Evolutionary conservation across 345 rosid genomes (phyloP).

Genomic region (Murraya koenigii): DNA sequence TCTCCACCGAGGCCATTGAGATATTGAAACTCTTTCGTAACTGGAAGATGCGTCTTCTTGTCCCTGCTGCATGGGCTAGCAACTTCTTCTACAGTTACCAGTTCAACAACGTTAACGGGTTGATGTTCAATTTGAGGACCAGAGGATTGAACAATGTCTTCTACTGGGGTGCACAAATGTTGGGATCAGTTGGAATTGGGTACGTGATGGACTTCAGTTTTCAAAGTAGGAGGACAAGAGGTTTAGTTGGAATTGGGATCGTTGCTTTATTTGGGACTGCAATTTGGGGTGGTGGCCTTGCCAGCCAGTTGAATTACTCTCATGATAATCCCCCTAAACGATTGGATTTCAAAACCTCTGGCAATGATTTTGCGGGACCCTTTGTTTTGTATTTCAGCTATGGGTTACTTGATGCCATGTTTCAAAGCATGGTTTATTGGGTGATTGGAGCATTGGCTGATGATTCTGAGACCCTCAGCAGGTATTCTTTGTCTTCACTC

Average conservation of each 20-base stretch:
- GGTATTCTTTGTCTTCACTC: slow-evolving; percentile 22
- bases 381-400: slow-evolving; percentile 51
- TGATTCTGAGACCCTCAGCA: slow-evolving; percentile 71
- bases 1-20: slow-evolving; percentile 39
- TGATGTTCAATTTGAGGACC: slow-evolving; percentile 52
- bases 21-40: slow-evolving; percentile 47
- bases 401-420: slow-evolving; percentile 68
- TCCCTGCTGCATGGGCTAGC: slow-evolving; percentile 67
- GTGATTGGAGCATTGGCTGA: slow-evolving; percentile 60
- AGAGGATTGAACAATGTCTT: slow-evolving; percentile 69
- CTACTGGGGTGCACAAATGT: slow-evolving; percentile 72
- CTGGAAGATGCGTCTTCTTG: slow-evolving; percentile 55
- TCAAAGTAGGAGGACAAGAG: slow-evolving; percentile 48
- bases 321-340: slow-evolving; percentile 15
- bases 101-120: slow-evolving; percentile 51
- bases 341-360: slow-evolving; percentile 56
- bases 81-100: slow-evolving; percentile 70
- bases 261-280: slow-evolving; percentile 51
- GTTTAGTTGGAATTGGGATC: slow-evolving; percentile 48
- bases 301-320: slow-evolving; percentile 44
- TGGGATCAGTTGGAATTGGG: slow-evolving; percentile 53
- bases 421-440: slow-evolving; percentile 70
- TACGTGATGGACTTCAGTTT: slow-evolving; percentile 55
- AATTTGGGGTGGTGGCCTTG: slow-evolving; percentile 66
- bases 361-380: slow-evolving; percentile 49